Percentiles rank a stretch among this genome's conserved stretches.
Evolutionary conservation across 2,329 filamentous ascomycete genomes (phyloP).

Genomic region (Leptographium flavum): DNA sequence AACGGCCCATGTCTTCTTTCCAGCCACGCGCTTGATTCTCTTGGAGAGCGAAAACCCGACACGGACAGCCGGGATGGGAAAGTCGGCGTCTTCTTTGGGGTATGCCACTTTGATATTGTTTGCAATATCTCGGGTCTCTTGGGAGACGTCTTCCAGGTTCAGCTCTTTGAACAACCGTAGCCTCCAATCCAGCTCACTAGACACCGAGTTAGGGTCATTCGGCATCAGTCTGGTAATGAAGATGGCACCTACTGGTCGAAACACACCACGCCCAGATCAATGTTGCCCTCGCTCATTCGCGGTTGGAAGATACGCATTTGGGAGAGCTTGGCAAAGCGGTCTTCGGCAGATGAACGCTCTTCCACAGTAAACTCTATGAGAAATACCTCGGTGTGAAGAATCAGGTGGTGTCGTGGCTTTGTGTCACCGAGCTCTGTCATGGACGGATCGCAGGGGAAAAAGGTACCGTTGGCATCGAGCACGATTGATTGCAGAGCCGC

Average conservation of each 20-base stretch:
- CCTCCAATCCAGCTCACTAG: slow-evolving; percentile 24
- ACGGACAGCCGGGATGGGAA: slow-evolving; percentile 15
- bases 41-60: slow-evolving; percentile 3
- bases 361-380: slow-evolving; percentile 12
- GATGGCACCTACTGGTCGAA: slow-evolving; percentile 17
- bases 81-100: slow-evolving; percentile 9
- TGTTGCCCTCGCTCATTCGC: slow-evolving; percentile 1
- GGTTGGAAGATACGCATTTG: slow-evolving; percentile 6
- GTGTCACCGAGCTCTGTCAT: slow-evolving; percentile 5
- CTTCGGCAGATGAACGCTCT: not conserved
- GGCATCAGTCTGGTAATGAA: not conserved
- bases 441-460: slow-evolving; percentile 6
- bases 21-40: slow-evolving; percentile 16
- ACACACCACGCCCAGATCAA: slow-evolving; percentile 17
- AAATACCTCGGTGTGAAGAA: slow-evolving; percentile 8
- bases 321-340: not conserved
- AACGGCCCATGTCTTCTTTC: slow-evolving; percentile 21
- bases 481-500: slow-evolving; percentile 1
- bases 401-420: slow-evolving; percentile 6
- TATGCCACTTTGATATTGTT: slow-evolving; percentile 13
- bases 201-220: not conserved
- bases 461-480: not conserved
- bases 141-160: slow-evolving; percentile 7
- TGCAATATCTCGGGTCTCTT: slow-evolving; percentile 13
- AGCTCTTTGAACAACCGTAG: slow-evolving; percentile 17